These are phyloP conservation scores for Jatropha multifida DNA, from an alignment of 441 rosid genomes.

Conservation along the genomic window DNA sequence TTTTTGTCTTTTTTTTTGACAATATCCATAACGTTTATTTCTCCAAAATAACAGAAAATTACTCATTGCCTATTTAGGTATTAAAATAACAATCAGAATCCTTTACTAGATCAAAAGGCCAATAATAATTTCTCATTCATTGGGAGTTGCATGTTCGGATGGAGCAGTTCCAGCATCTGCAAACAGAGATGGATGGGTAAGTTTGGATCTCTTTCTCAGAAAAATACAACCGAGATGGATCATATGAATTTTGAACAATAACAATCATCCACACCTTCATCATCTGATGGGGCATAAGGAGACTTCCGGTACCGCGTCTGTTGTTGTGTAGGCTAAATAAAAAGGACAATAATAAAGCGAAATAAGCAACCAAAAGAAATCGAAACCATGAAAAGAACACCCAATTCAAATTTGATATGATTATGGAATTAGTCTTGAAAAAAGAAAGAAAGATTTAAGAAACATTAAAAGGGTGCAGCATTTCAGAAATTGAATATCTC, in stretches of 20 bases:
- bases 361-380: constrained; percentile 2
- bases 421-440: no score
- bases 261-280: constrained; percentile 52
- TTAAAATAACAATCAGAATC: constrained; percentile 33
- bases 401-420: no score
- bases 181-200: constrained; percentile 8
- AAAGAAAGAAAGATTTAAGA: no score
- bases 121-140: constrained; percentile 39
- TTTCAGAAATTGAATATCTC: no score
- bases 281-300: constrained; percentile 74
- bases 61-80: constrained; percentile 32
- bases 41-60: constrained; percentile 29
- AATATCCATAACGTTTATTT: constrained; percentile 17
- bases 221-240: background rate
- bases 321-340: constrained; percentile 85
- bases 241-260: background rate
- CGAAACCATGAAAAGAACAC: no score
- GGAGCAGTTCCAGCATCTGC: constrained; percentile 68
- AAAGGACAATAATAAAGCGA: constrained; percentile 2
- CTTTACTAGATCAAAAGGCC: constrained; percentile 28
- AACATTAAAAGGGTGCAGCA: no score
- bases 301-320: constrained; percentile 94
- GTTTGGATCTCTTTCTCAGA: background rate
- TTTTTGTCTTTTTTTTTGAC: background rate
- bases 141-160: constrained; percentile 50